Base-by-base conservation (phyloP, 2,329 filamentous ascomycete species). In the Cladosporium sp. region DNA sequence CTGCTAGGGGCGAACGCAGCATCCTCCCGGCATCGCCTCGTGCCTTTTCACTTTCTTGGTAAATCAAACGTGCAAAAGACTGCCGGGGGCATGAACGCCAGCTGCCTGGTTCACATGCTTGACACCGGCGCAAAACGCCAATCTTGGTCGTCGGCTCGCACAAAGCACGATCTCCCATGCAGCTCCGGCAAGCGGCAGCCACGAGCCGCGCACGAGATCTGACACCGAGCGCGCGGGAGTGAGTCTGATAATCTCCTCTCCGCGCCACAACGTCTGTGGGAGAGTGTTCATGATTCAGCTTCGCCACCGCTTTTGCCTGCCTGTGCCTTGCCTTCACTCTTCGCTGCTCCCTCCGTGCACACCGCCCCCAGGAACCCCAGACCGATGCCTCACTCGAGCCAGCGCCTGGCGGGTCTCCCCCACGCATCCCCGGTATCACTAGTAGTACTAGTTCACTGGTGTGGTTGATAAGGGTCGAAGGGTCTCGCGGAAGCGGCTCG, bases 401-500 rank as follows among this genome's bases (percentile, higher is more conserved):
- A 34, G 56, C 25, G 51, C 26, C n/a, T 1, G 18, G 25, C 51
- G 51, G 26, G 18, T 26, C 3, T n/a, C 26, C 26, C 51, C 51
- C 51, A 32, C 51, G 28, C 8, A 8, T 54, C 51, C 51, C 51
- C 51, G 26, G 51, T 54, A 30, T 18, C 54, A 39, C 53, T 57
- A 57, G 53, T 32, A 3, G 10, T 57, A 25, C 21, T 57, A 56
- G 53, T 57, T 26, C 26, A 5, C 48, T 28, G 51, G 25, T 46
- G 25, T 56, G 28, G 56, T 25, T 46, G 23, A 39, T 46, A 46
- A 46, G 56, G 39, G 36, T 58, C 7, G 39, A 30, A 46, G 56
- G 39, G 56, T 58, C 34, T 58, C 56, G 56, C 56, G 56, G 56
- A 58, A 46, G 56, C 56, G 56, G 56, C 23, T 58, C 56, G 56